Evolutionary conservation across 2,329 filamentous ascomycete genomes (phyloP).

Genomic region (Fusarium verrucosum): DNA sequence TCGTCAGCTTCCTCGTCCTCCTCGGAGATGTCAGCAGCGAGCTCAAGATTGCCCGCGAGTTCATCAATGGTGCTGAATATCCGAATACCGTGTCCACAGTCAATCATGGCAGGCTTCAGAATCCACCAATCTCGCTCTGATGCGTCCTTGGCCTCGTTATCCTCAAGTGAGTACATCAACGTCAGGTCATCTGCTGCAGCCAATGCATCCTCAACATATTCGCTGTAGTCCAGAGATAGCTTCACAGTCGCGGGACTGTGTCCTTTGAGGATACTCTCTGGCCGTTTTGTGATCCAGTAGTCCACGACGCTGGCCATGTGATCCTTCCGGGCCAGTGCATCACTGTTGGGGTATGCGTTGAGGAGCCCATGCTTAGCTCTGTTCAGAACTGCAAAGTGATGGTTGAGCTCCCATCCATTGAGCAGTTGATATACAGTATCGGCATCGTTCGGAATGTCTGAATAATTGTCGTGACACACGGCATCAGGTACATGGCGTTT

Average conservation of each 20-base stretch:
- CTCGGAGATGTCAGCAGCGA: conserved; percentile 49
- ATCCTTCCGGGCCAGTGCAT: conserved; percentile 52
- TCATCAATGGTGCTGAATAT: conserved; percentile 52
- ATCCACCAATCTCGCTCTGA: conserved; percentile 53
- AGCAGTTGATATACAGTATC: conserved; percentile 47
- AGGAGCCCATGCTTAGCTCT: conserved; percentile 44
- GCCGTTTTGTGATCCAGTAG: conserved; percentile 51
- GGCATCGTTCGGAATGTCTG: conserved; percentile 41
- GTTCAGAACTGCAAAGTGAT: conserved; percentile 49
- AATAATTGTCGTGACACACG: conserved; percentile 44
- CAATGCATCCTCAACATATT: conserved; percentile 52
- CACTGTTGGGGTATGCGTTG: conserved; percentile 53
- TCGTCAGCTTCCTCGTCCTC: conserved; percentile 34
- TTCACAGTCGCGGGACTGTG: conserved; percentile 48
- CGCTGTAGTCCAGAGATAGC: conserved; percentile 51
- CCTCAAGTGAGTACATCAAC: conserved; percentile 48
- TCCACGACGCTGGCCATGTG: conserved; percentile 49
- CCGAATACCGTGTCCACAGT: conserved; percentile 53
- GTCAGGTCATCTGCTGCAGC: conserved; percentile 51
- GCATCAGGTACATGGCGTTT: conserved; percentile 43
- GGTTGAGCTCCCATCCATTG: conserved; percentile 49
- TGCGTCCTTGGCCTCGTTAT: conserved; percentile 44
- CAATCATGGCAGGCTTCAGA: conserved; percentile 52
- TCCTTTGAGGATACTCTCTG: conserved; percentile 45
- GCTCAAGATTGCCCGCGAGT: conserved; percentile 49